Conservation (phyloP, 139 green algal genomes). For the Deuterostichococcus epilithicus region DNA sequence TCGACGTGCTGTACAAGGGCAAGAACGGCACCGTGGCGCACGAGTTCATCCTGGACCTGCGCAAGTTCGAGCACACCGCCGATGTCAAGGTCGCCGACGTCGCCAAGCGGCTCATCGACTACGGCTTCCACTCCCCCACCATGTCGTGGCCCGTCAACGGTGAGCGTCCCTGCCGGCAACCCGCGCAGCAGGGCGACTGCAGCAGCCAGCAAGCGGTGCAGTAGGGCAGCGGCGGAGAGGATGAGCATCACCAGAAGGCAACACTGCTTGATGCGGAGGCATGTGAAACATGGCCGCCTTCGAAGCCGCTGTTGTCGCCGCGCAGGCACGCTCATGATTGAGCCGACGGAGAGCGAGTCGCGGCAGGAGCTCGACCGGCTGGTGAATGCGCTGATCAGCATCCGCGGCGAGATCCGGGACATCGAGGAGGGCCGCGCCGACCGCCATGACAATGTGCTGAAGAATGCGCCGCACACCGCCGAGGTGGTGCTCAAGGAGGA, state of each 20-base stretch:
- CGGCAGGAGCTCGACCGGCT: conserved; percentile 93
- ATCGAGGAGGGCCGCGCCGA: conserved; percentile 71
- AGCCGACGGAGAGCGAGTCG: conserved; percentile 93
- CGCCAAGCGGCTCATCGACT: conserved; percentile 99
- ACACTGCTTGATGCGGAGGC: neutral
- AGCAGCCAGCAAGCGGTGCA: neutral
- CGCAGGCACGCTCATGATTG: conserved; percentile 96
- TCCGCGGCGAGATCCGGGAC: conserved; percentile 85
- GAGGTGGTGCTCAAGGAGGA: conserved; percentile 69
- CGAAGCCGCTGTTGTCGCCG: too few species aligned
- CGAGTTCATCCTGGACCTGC: conserved; percentile 99
- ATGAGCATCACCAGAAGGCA: too few species aligned
- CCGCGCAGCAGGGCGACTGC: neutral
- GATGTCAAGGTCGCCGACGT: conserved; percentile 89
- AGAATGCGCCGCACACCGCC: conserved; percentile 88
- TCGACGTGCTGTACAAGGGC: conserved; percentile 83
- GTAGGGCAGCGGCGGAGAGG: too few species aligned
- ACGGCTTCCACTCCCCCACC: conserved; percentile 97
- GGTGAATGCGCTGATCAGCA: conserved; percentile 94
- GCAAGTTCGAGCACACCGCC: conserved; percentile 19
- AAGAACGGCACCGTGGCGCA: conserved; percentile 93
- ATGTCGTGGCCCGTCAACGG: conserved; percentile 97
- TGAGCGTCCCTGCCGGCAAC: neutral
- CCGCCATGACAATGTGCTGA: conserved; percentile 87
- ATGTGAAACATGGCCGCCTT: neutral